These are phyloP conservation scores for Cryphonectria radicalis DNA, from an alignment of 2,329 filamentous ascomycete genomes.

Conservation along the genomic window DNA sequence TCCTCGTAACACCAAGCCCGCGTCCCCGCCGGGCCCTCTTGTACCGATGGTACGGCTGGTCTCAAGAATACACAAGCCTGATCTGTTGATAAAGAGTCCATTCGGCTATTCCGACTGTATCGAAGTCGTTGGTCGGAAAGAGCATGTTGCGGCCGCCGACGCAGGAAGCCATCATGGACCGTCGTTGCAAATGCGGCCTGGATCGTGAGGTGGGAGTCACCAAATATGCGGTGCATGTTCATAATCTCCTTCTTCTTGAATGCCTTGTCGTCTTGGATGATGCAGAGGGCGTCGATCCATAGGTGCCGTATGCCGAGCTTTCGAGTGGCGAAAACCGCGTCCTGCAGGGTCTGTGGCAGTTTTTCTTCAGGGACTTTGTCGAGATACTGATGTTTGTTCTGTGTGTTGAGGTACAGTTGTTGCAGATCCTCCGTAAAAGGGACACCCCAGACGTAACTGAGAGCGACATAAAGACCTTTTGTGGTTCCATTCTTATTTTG, in stretches of 20 bases:
- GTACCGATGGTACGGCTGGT: background rate
- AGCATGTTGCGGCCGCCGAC: background rate
- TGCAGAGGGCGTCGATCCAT: conserved; percentile 17
- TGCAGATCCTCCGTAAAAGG: background rate
- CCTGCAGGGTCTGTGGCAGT: conserved; percentile 4
- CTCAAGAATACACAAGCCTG: background rate
- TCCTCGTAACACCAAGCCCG: background rate
- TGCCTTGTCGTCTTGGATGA: conserved; percentile 15
- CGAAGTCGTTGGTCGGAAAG: background rate
- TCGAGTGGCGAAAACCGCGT: background rate
- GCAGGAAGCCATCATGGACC: background rate
- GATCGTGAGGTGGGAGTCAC: background rate
- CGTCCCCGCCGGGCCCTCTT: background rate
- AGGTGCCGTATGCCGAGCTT: conserved; percentile 13
- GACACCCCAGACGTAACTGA: conserved; percentile 1
- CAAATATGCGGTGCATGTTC: background rate
- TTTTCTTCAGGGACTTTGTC: background rate
- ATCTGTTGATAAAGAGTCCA: background rate
- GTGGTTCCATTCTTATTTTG: background rate
- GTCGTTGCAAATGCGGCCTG: background rate
- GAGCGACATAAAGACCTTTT: background rate
- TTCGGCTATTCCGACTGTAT: background rate
- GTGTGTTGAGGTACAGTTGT: background rate
- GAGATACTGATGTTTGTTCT: background rate
- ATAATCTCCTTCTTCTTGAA: background rate